These are phyloP conservation scores for Solanum lycopersicoides DNA, from an alignment of 257 asterid species.

Conservation along the genomic window DNA sequence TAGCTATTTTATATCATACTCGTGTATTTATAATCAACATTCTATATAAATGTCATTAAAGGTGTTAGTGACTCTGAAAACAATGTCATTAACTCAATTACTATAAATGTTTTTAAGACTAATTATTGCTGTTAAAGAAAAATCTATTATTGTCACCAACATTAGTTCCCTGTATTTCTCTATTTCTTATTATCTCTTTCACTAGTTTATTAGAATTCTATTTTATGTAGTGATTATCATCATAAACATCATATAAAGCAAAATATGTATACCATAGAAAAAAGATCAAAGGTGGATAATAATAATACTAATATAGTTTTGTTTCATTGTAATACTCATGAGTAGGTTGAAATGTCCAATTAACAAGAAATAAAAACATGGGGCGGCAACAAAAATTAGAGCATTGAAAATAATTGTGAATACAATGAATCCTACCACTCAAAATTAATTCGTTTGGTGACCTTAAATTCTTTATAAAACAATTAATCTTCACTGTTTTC, in stretches of 20 bases:
- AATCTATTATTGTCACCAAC: too few relatives aligned
- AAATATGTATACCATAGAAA: not conserved
- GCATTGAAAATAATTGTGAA: not conserved
- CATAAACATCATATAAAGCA: too few relatives aligned
- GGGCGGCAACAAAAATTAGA: not conserved
- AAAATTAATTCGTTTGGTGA: not conserved
- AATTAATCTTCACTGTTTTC: not conserved
- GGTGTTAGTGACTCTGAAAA: too few relatives aligned
- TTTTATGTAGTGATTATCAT: too few relatives aligned
- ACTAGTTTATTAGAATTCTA: not conserved
- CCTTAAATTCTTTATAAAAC: not conserved
- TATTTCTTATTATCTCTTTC: too few relatives aligned
- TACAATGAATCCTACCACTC: not conserved
- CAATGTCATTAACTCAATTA: too few relatives aligned
- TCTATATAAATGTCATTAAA: too few relatives aligned
- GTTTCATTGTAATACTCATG: not conserved
- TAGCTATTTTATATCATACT: not conserved
- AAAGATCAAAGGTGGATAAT: not conserved
- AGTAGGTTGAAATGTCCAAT: not conserved
- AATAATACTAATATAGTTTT: not conserved
- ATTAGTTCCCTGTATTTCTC: not conserved
- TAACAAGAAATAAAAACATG: not conserved
- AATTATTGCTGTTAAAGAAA: not conserved
- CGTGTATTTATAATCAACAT: too few relatives aligned
- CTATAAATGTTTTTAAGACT: too few relatives aligned